Evolutionary conservation across 495 filamentous ascomycete species (phyloP).

Genomic region (Trichoderma erinaceum): DNA sequence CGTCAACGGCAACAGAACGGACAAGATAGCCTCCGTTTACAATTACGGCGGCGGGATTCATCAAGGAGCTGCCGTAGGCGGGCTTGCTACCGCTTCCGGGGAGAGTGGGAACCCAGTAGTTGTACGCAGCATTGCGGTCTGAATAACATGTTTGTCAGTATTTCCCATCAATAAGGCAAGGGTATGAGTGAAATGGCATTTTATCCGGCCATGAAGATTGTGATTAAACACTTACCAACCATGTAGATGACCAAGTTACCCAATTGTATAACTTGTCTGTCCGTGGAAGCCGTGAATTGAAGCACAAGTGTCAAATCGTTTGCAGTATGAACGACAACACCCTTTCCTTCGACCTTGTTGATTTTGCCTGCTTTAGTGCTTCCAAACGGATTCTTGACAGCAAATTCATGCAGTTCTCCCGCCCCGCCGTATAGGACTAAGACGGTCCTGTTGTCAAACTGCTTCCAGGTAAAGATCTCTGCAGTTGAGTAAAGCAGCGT

Average conservation of each 20-base stretch:
- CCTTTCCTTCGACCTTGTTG: conserved; percentile 27
- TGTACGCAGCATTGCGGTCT: conserved; percentile 47
- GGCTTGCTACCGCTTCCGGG: neutral
- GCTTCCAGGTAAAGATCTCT: conserved; percentile 42
- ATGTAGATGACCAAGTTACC: conserved; percentile 8
- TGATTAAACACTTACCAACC: neutral
- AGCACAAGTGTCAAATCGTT: neutral
- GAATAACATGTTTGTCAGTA: conserved; percentile 16
- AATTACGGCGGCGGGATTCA: conserved; percentile 32
- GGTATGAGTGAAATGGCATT: conserved; percentile 24
- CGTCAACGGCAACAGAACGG: conserved; percentile 46
- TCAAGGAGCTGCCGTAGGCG: conserved; percentile 24
- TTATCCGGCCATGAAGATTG: no score
- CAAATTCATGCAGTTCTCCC: neutral
- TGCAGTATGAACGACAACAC: neutral
- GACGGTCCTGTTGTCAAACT: conserved; percentile 34
- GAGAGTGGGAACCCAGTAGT: conserved; percentile 49
- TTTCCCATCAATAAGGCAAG: conserved; percentile 16
- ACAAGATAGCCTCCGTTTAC: conserved; percentile 48
- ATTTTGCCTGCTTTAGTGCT: conserved; percentile 24
- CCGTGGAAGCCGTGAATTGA: neutral
- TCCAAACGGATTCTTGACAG: conserved; percentile 27
- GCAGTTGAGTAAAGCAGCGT: conserved; percentile 43
- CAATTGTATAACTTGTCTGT: neutral
- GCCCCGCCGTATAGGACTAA: conserved; percentile 35